Base-by-base conservation (phyloP, 495 filamentous ascomycete species). In the Xylaria nigripes region DNA sequence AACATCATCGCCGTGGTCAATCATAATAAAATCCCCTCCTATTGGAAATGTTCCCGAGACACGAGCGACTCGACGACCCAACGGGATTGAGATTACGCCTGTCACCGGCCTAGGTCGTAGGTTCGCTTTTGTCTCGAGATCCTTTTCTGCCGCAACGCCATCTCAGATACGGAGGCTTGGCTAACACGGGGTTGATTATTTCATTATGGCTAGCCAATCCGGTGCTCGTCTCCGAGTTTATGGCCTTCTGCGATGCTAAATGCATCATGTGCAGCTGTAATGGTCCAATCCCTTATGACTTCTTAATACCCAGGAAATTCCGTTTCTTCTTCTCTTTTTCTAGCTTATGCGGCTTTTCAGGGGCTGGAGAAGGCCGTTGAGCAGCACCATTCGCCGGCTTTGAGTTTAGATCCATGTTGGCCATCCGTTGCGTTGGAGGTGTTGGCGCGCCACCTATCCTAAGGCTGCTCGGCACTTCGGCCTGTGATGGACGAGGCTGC, bases 281-380 rank as follows among this genome's bases (percentile, higher is more conserved):
- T 38, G 3, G 29, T 41, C 29, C 32, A 15, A 47, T 44, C 18
- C 24, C 12, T 34, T 47, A 54, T 41, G 50, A 68, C 54, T 81
- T 81, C 73, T 84, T 85, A 53, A 80, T 81, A 42, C 84, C 78
- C 69, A 91, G 89, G 64, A 94, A 87, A 62, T 85, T 82, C 60
- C 84, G 78, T 65, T 85, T 87, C 75, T 88, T 90, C 70, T 89
- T 84, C 69, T 85, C 77, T 68, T 80, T 74, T 32, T 84, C 79
- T 60, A 70, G 50, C 63, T 80, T 81, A 15, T 68, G 67, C n/a
- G 57, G 65, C 55, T 78, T 78, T 40, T 69, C 56, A 16, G 64
- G 65, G 47, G 67, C 74, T 19, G 68, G 57, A 27, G 70, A 58
- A 23, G 68, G 68, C 30, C 70, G 70, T 45, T 52, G 22, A 41